A percentile compares a stretch with the other conserved stretches of the same genome.
These are phyloP conservation scores for Ascochyta lentis DNA, from an alignment of 2,329 filamentous ascomycete species.

Conservation along the genomic window DNA sequence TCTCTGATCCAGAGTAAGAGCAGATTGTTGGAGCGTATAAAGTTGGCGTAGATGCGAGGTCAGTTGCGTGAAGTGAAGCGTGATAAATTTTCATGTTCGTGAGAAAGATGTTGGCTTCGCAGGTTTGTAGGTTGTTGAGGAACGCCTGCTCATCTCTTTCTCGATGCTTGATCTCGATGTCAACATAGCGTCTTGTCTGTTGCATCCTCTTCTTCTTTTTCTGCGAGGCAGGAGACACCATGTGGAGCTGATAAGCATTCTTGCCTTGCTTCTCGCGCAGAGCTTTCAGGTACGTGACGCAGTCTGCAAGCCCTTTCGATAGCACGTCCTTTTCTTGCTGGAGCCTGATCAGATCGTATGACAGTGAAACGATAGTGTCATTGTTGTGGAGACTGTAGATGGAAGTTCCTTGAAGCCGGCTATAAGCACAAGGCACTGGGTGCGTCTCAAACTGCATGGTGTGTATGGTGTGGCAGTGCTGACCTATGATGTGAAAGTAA, in stretches of 20 bases:
- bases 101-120: slow-evolving; percentile 40
- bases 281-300: slow-evolving; percentile 39
- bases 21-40: slow-evolving; percentile 20
- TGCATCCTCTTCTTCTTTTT: slow-evolving; percentile 41
- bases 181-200: slow-evolving; percentile 36
- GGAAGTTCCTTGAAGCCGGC: background rate
- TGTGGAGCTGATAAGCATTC: slow-evolving; percentile 29
- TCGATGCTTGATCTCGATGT: slow-evolving; percentile 41
- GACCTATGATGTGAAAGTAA: background rate
- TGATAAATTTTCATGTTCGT: slow-evolving; percentile 28
- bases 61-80: slow-evolving; percentile 16
- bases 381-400: background rate
- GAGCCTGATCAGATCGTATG: slow-evolving; percentile 16
- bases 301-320: slow-evolving; percentile 40
- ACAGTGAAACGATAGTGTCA: background rate
- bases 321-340: slow-evolving; percentile 33
- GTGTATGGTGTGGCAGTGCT: background rate
- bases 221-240: slow-evolving; percentile 19
- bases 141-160: slow-evolving; percentile 41
- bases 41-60: slow-evolving; percentile 23
- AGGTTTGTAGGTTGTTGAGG: slow-evolving; percentile 41
- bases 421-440: background rate
- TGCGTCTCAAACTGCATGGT: slow-evolving; percentile 1
- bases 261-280: slow-evolving; percentile 41
- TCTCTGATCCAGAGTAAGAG: slow-evolving; percentile 27